Conservation (phyloP, 768 basidiomycete species). For the Boletus subcaerulescens region DNA sequence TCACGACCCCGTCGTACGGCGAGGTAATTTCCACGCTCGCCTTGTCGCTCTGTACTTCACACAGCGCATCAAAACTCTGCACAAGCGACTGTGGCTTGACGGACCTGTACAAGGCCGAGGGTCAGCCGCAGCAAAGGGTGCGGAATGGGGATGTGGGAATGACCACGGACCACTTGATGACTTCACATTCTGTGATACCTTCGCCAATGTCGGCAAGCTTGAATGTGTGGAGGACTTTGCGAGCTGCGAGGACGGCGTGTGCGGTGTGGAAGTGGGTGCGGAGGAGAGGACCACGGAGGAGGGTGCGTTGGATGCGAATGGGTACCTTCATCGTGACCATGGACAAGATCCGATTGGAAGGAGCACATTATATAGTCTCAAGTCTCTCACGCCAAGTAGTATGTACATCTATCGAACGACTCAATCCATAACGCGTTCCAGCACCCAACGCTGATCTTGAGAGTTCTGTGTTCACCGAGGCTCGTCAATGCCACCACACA, state of each 20-base stretch:
- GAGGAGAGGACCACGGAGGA: conserved; percentile 28
- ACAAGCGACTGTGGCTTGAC: conserved; percentile 52
- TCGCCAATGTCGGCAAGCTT: conserved; percentile 86
- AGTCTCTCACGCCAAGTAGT: too few species aligned
- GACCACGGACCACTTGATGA: conserved; percentile 72
- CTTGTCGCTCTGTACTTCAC: conserved; percentile 89
- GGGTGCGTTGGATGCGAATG: conserved; percentile 17
- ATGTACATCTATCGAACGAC: too few species aligned
- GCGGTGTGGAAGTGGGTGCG: conserved; percentile 38
- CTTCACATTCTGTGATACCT: conserved; percentile 88
- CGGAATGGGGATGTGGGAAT: neutral
- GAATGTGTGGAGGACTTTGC: conserved; percentile 53
- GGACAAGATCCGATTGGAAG: conserved; percentile 4
- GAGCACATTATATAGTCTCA: neutral
- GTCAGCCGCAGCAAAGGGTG: conserved; percentile 10
- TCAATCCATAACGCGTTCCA: too few species aligned
- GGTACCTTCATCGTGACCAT: conserved; percentile 4
- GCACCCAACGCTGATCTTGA: neutral
- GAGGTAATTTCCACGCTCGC: conserved; percentile 89
- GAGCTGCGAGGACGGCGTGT: conserved; percentile 27
- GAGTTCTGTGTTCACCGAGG: neutral
- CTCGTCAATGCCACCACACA: neutral
- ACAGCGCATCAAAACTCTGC: conserved; percentile 66
- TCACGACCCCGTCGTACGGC: conserved; percentile 76
- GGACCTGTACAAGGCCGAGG: conserved; percentile 43